Base-by-base conservation (phyloP, 345 rosid genomes). In the Jatropha curcas region DNA sequence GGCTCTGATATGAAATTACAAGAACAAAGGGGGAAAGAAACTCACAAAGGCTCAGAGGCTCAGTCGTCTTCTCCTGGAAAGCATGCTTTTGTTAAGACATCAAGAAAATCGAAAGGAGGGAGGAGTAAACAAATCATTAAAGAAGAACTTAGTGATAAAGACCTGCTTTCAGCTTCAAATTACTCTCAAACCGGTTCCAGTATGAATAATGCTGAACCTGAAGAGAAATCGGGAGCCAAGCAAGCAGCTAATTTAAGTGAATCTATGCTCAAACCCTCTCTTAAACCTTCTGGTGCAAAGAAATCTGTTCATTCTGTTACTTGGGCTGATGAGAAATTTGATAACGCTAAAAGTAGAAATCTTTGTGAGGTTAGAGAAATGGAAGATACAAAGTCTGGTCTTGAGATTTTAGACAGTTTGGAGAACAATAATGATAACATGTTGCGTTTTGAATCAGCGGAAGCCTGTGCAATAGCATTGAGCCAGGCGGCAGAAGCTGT, bases 301-400 rank as follows among this genome's bases (percentile, higher is more conserved):
- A 89, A 83, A 78, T 74, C 76, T 22, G 70, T 55, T 43, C 87
- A 70, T 45, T 83, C 89, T 41, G 98, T 95, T 71, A 90, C 90
- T n/a, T 94, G 98, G 97, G 97, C 96, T 57, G 98, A 92, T 85
- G 85, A 87, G 80, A 84, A 84, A 72, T 77, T 35, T 60, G 78
- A 59, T 65, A 69, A 71, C 66, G 75, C 75, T 33, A 77, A 63
- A 65, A 51, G 59, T 74, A 78, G 82, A 69, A 76, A 84, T 74
- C 92, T 88, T 56, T 86, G 87, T 53, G 82, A 89, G 75, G 70
- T 84, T 80, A 83, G 74, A 73, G 84, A 86, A 76, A 72, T 80
- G 72, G 79, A 77, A 68, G 82, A 70, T 28, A 66, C 45, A 35
- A 37, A 79, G 59, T 73, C 52, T 68, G 74, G 52, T 77, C 22